Conservation (phyloP, 176 grass and related monocot species). For the Triticum urartu region DNA sequence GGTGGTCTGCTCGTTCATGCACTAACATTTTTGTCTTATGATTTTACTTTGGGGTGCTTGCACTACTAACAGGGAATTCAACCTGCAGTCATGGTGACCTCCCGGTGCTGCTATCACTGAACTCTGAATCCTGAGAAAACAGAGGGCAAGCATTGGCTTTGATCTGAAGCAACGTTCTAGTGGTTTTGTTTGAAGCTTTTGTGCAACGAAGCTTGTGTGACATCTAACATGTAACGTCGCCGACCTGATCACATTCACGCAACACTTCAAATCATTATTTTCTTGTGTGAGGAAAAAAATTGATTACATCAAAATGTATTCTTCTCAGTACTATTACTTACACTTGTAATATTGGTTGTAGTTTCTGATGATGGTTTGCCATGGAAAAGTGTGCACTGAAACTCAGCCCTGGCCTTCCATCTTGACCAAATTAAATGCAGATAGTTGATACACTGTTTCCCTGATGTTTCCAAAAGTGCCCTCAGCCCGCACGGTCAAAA, state of each 20-base stretch:
- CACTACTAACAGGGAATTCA: not conserved
- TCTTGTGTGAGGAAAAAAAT: too few species aligned
- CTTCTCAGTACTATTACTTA: too few species aligned
- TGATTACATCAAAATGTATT: too few species aligned
- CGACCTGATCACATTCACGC: too few species aligned
- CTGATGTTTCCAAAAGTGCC: slow-evolving; percentile 13
- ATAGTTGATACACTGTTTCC: not conserved
- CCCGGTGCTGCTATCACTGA: not conserved
- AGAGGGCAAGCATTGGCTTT: not conserved
- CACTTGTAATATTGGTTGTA: not conserved
- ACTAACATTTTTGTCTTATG: not conserved
- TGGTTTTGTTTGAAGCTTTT: not conserved
- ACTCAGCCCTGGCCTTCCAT: slow-evolving; percentile 12
- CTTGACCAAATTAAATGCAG: slow-evolving; percentile 34
- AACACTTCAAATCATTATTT: too few species aligned
- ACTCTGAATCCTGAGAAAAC: not conserved
- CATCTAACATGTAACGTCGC: too few species aligned
- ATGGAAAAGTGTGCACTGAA: not conserved
- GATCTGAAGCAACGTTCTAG: not conserved
- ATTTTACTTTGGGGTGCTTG: not conserved
- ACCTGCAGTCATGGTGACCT: not conserved
- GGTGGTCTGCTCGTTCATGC: not conserved
- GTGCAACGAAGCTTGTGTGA: too few species aligned
- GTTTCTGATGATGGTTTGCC: not conserved
- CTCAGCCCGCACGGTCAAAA: slow-evolving; percentile 15